phyloP scores from a whole-genome alignment of 768 basidiomycete species.

The Pseudohyphozyma bogoriensis region DNA sequence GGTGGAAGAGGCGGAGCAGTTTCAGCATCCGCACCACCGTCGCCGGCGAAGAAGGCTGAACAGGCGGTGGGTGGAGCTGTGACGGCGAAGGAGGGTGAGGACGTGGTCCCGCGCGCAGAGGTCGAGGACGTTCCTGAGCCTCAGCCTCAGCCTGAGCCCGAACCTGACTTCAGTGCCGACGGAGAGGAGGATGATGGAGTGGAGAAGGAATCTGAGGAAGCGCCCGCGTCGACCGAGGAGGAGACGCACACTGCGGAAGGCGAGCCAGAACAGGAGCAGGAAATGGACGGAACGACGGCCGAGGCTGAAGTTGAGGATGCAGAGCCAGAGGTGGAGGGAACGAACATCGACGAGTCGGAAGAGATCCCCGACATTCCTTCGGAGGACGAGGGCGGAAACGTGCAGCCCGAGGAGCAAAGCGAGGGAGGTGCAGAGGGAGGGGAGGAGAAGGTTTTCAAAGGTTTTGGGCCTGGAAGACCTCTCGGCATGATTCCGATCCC shows the following conservation, averaged over 20 bases:
- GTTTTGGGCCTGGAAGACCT: not conserved
- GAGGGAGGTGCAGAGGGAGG: too few species aligned
- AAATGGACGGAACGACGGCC: not conserved
- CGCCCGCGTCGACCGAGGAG: not conserved
- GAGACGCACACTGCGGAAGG: too few species aligned
- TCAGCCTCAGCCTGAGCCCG: too few species aligned
- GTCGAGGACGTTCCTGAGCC: too few species aligned
- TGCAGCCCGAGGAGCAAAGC: not conserved
- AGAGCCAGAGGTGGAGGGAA: not conserved
- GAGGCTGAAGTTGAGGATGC: not conserved
- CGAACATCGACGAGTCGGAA: not conserved
- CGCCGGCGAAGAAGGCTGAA: too few species aligned
- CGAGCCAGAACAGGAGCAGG: not conserved
- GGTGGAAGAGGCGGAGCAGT: too few species aligned
- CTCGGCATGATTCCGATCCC: not conserved
- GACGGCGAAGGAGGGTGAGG: too few species aligned
- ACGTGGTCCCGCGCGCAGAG: too few species aligned
- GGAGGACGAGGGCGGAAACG: not conserved
- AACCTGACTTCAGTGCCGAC: too few species aligned
- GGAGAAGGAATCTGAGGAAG: not conserved
- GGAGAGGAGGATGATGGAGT: too few species aligned
- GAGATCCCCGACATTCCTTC: not conserved
- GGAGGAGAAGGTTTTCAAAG: not conserved
- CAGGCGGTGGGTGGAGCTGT: too few species aligned
- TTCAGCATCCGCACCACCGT: too few species aligned